These are phyloP conservation scores for Claviceps humidiphila DNA, from an alignment of 2,329 filamentous ascomycete species.

Conservation along the genomic window DNA sequence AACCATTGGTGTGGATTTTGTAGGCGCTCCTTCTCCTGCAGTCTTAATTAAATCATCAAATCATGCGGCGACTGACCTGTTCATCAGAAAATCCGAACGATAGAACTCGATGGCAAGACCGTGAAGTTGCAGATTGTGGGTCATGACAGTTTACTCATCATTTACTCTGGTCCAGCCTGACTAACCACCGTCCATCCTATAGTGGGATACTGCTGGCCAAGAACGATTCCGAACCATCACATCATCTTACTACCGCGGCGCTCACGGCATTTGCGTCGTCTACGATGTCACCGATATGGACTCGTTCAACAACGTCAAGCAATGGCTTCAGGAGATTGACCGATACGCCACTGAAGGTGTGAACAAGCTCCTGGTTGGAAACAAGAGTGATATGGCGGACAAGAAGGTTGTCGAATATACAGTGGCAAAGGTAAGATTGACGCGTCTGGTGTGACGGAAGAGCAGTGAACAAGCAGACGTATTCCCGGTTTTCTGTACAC, in stretches of 20 bases:
- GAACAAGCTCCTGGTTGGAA: slow-evolving; percentile 97
- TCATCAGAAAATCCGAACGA: slow-evolving; percentile 92
- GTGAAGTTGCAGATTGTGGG: slow-evolving; percentile 98
- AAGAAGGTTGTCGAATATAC: slow-evolving; percentile 99
- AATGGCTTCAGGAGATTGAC: slow-evolving; percentile 99
- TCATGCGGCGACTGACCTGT: slow-evolving; percentile 7
- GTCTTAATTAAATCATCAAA: neutral
- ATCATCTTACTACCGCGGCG: slow-evolving; percentile 97
- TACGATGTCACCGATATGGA: slow-evolving; percentile 99
- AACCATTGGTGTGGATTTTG: slow-evolving; percentile 98
- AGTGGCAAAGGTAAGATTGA: slow-evolving; percentile 73
- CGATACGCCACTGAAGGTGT: slow-evolving; percentile 97
- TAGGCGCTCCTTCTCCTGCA: slow-evolving; percentile 37
- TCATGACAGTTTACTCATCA: slow-evolving; percentile 9
- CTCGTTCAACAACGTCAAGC: slow-evolving; percentile 99
- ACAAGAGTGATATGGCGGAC: slow-evolving; percentile 99
- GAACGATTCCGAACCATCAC: slow-evolving; percentile 99
- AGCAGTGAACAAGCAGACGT: neutral
- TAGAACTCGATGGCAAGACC: slow-evolving; percentile 98
- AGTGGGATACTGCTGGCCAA: slow-evolving; percentile 99
- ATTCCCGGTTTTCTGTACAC: no score
- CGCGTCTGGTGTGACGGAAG: neutral
- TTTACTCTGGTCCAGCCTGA: neutral
- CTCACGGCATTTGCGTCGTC: slow-evolving; percentile 98
- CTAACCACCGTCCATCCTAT: slow-evolving; percentile 7